Percentiles rank a stretch among this genome's conserved stretches.
These are phyloP conservation scores for Russula griseocarnosa DNA, from an alignment of 768 basidiomycete species.

Conservation along the genomic window DNA sequence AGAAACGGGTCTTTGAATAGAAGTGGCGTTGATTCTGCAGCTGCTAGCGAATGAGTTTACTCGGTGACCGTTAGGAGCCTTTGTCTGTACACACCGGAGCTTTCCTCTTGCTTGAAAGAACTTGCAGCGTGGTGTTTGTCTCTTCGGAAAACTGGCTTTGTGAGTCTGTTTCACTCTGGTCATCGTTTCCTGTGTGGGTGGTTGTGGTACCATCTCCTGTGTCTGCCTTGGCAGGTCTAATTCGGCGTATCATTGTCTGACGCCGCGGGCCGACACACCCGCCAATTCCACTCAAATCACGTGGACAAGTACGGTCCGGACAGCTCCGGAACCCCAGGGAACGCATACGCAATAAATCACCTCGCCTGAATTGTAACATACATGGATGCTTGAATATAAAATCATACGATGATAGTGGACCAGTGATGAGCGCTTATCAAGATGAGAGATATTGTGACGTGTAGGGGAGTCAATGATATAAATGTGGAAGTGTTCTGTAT, in stretches of 20 bases:
- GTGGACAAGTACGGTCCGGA: no score
- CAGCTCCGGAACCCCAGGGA: no score
- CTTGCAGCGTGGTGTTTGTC: conserved; percentile 31
- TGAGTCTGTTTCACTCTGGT: conserved; percentile 31
- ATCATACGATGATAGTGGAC: conserved; percentile 19
- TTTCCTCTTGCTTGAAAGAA: conserved; percentile 31
- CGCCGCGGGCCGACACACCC: background rate
- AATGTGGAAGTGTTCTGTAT: conserved; percentile 13
- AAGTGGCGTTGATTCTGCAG: conserved; percentile 3
- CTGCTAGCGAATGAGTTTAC: background rate
- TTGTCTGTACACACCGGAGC: conserved; percentile 31
- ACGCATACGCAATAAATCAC: conserved; percentile 13
- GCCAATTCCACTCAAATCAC: background rate
- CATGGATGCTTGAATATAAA: conserved; percentile 22
- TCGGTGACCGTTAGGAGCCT: background rate
- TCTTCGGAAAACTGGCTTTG: conserved; percentile 31
- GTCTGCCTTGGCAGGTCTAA: conserved; percentile 29
- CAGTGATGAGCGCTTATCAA: conserved; percentile 24
- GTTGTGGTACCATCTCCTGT: conserved; percentile 24
- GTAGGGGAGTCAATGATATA: conserved; percentile 20
- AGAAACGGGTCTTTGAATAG: conserved; percentile 45
- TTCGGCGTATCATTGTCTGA: conserved; percentile 32
- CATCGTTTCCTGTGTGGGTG: conserved; percentile 25
- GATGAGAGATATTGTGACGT: conserved; percentile 14
- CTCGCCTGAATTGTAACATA: conserved; percentile 23